Base-by-base conservation (phyloP, 352 stramenopile genomes). In the Elongisporangium prolatum region DNA sequence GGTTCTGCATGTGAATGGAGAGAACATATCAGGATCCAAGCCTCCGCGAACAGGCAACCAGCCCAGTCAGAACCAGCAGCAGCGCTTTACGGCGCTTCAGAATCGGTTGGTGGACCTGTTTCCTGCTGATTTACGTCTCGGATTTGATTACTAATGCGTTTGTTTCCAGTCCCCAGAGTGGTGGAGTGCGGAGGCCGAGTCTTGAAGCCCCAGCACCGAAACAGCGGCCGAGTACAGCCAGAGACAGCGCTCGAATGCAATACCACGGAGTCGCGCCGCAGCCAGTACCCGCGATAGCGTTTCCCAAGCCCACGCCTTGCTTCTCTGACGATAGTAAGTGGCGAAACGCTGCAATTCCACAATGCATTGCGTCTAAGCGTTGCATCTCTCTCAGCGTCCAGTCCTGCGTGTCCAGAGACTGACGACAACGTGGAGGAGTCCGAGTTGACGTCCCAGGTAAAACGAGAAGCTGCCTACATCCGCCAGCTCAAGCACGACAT, bases 401-500 rank as follows among this genome's bases (percentile, higher is more conserved):
- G 18, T 24, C 48, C 48, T 7, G 2, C 44, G 21, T 47, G 44
- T 21, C 61, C 21, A 11, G 55, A 68, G 40, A 67, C 34, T 13
- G 60, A 60, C 3, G 52, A 48, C 18, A 24, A 9, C 48, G 17
- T 52, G 21, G 25, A 56, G n/a, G 24, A 25, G 20, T 50, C 53
- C 22, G 60, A 63, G 1, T 40, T 24, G 8, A 34, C 47, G 8
- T 18, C n/a, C 6, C 16, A 58, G 16, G 9, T 9, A 9, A 40
- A 40, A 13, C 28, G 28, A 40, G 76, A 86, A 25, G 63, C 84
- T 22, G 61, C 60, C 14, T 90, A 90, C 52, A 59, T 90, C 25
- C 57, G 52, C 11, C 80, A 88, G 50, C 61, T 90, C 18, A 88
- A 90, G 38, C 54, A 54, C 20, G 76, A 88, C 52, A 88, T 90